Percentiles rank a stretch among this genome's conserved stretches.
phyloP scores from a whole-genome alignment of 2,329 filamentous ascomycete species.

The Colletotrichum chlorophyti region DNA sequence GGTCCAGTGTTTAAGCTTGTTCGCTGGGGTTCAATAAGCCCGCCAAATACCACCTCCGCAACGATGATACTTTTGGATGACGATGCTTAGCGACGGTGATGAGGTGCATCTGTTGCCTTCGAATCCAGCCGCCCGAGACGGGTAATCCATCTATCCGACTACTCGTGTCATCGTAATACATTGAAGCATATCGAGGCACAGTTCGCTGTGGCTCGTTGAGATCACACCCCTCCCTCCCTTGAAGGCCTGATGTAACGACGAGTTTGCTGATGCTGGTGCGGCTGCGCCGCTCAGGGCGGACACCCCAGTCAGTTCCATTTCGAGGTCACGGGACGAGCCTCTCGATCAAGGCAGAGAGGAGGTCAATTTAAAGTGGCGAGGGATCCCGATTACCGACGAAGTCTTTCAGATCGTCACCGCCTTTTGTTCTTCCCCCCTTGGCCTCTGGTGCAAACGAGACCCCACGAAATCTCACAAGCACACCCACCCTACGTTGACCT shows the following conservation, averaged over 20 bases:
- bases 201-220: too few relatives aligned
- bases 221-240: too few relatives aligned
- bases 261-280: background rate
- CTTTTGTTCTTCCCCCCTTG: background rate
- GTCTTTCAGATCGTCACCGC: background rate
- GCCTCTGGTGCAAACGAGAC: background rate
- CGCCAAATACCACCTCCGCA: background rate
- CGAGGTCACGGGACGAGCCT: background rate
- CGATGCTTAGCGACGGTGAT: background rate
- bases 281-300: background rate
- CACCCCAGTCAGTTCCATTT: background rate
- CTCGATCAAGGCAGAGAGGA: background rate
- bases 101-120: background rate
- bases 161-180: background rate
- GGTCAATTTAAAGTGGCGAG: too few relatives aligned
- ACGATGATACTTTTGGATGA: background rate
- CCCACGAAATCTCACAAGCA: background rate
- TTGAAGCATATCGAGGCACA: too few relatives aligned
- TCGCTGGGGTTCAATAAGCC: too few relatives aligned
- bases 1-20: too few relatives aligned
- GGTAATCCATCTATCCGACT: background rate
- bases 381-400: background rate
- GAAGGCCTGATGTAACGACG: background rate
- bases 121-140: background rate
- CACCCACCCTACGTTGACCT: background rate